Evolutionary conservation across 257 asterid species (phyloP), one percentile per base, ranked within the genome.

Genomic region (Solanum gracilifrons): DNA sequence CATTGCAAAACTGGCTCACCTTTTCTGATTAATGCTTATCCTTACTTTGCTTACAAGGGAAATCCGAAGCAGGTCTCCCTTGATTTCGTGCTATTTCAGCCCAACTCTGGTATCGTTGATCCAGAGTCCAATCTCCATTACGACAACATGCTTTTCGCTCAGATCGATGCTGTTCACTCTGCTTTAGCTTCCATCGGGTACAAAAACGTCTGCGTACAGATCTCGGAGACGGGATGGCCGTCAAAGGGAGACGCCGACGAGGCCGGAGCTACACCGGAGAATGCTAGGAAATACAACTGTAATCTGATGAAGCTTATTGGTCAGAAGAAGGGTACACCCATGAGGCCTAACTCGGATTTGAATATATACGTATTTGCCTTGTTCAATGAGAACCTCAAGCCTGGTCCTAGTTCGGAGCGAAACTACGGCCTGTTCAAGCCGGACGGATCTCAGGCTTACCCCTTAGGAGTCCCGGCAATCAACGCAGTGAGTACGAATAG

Each of bases 181-280:
- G 99, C 99, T 3, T 66, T 94, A 83, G 93, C 93, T 83, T 88
- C 90, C 82, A 75, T 96, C 10, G 98, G 98, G 35, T 96, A 92
- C 88, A 90, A 92, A 85, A 93, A 93, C 48, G 95, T 94, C 31
- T 88, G 94, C 37, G 85, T 96, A n/a, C 98, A 96, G 95, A 92
- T 96, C 89, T 94, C 99, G 48, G 99, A 96, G 86, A 94, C 99
- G 0, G 99, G 99, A 8, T 96, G 99, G 99, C 98, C 99, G 72
- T 94, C 98, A 37, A 93, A 93, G 37, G 99, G 99, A 20, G 99
- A 96, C 89, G 80, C 89, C 16, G 95, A 95, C 72, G 99, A 96
- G 92, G 91, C 94, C 20, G 98, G 98, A 11, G 98, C 99, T 4
- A 91, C 96, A 27, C 90, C 91, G 87, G 97, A 96, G 11, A 94